Base-by-base conservation (phyloP, 345 rosid genomes). In the Moricandia arvensis region DNA sequence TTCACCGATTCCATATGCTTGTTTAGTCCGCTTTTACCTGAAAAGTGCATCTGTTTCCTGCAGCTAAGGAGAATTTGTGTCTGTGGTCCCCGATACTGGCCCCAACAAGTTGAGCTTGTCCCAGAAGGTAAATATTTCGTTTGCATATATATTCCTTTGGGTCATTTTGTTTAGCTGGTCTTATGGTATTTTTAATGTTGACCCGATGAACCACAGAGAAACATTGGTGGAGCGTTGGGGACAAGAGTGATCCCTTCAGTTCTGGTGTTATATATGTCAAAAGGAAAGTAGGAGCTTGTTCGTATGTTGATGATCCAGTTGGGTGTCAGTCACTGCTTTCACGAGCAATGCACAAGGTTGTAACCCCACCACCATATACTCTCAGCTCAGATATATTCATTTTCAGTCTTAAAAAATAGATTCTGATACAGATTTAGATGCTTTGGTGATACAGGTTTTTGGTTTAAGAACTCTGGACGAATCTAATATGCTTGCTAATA, bases 81-180 rank as follows among this genome's bases (percentile, higher is more conserved):
- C 17, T 94, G 99, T 84, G 97, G 99, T 69, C 99, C 97, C 70
- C 89, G 97, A 53, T 94, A 94, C 82, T 92, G 99, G 97, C 84
- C 97, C 80, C 97, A 92, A 84, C 86, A 86, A 57, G 80, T 90
- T 54, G 94, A 94, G 76, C 91, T 94, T 75, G 83, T 82, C 71
- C 92, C 96, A 43, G 92, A 94, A 86, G 97, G 99, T 90, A 30
- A 55, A 71, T 62, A 63, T 54, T 76, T 55, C 26, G 57, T 68
- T 73, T 60, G 16, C 55, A 18, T 68, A 15, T 26, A 68, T 57
- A 18, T 71, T 29, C 35, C 11, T 59, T 57, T 60, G 1, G 7
- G 21, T 51, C 62, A 29, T 8, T 62, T 62, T 62, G n/a, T 62
- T 29, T 43, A 37, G 26, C 47, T 68, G 11, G 66, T 53, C 9